Evolutionary conservation across 208 protist species (phyloP).

Genomic region (Trypanosoma melophagium): DNA sequence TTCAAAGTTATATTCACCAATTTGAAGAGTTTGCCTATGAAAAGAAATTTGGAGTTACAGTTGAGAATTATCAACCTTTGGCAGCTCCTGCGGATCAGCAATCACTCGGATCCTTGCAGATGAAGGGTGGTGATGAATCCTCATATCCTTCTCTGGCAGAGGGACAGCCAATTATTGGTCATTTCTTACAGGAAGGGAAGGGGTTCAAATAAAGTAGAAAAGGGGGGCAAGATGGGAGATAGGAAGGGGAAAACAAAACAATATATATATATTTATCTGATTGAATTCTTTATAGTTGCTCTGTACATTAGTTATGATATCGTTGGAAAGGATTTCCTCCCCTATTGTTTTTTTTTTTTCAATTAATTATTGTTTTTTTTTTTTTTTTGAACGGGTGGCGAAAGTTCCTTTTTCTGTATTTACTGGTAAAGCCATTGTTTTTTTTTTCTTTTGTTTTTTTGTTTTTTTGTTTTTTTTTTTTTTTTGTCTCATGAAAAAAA

Average conservation of each 20-base stretch:
- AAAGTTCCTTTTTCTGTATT: too few species aligned
- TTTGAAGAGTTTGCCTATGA: slow-evolving; percentile 92
- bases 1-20: slow-evolving; percentile 85
- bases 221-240: neutral
- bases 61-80: slow-evolving; percentile 79
- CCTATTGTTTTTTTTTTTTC: neutral
- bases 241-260: slow-evolving; percentile 4
- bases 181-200: slow-evolving; percentile 80
- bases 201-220: slow-evolving; percentile 42
- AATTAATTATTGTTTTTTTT: too few species aligned
- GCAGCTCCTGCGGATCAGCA: slow-evolving; percentile 62
- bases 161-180: slow-evolving; percentile 69
- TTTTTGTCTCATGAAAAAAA: neutral
- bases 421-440: too few species aligned
- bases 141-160: slow-evolving; percentile 28
- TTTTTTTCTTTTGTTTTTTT: too few species aligned
- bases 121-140: slow-evolving; percentile 31
- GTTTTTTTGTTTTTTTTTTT: too few species aligned
- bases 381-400: too few species aligned
- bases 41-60: slow-evolving; percentile 69
- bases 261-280: neutral
- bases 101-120: slow-evolving; percentile 41
- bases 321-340: too few species aligned
- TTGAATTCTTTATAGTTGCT: too few species aligned
- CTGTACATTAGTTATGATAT: too few species aligned